These are phyloP conservation scores for Aspergillus sclerotiicarbonarius DNA, from an alignment of 495 filamentous ascomycete species.

Conservation along the genomic window DNA sequence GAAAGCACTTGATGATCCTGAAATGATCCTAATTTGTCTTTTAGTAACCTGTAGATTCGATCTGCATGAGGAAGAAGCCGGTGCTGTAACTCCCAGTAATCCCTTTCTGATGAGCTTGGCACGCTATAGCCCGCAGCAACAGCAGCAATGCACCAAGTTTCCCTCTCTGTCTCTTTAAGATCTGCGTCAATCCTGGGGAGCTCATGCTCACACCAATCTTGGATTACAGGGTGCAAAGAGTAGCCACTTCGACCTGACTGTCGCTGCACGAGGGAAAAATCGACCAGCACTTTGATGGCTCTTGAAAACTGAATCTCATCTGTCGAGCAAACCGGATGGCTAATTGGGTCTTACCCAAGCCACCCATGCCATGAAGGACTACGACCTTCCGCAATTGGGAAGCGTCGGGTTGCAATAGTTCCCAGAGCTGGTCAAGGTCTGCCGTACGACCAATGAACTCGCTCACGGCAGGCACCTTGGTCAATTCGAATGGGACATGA, in stretches of 20 bases:
- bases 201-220: no score
- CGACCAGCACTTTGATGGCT: no score
- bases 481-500: constrained; percentile 25
- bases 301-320: no score
- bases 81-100: background rate
- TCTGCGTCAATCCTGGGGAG: no score
- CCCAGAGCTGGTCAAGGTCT: constrained; percentile 25
- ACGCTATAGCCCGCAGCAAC: no score
- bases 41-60: background rate
- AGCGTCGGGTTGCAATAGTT: constrained; percentile 21
- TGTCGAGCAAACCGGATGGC: constrained; percentile 35
- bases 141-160: no score
- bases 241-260: no score
- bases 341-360: constrained; percentile 45
- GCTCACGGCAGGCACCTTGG: constrained; percentile 22
- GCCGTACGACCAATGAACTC: constrained; percentile 28
- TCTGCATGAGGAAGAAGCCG: background rate
- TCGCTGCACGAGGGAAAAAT: no score
- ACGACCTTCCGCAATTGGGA: constrained; percentile 24
- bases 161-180: no score
- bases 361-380: constrained; percentile 39
- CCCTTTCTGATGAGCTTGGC: no score
- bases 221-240: no score
- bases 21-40: background rate
- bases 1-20: background rate